Conservation (phyloP, 108 stramenopile species). For the Skeletonema potamos region DNA sequence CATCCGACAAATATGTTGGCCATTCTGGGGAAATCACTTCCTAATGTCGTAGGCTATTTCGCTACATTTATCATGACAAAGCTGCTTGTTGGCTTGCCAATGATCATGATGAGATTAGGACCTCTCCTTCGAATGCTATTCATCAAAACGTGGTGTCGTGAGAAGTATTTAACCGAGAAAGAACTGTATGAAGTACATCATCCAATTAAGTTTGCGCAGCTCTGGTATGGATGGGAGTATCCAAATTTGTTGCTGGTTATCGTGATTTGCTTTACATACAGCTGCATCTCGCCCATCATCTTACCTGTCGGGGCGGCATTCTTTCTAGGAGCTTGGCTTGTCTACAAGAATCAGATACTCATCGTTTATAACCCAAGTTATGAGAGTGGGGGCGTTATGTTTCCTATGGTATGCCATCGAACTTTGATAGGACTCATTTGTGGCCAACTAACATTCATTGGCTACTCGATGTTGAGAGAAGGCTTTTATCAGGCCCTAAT, state of each 20-base stretch:
- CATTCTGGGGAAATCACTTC: conserved; percentile 74
- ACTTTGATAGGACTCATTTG: conserved; percentile 54
- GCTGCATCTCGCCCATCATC: conserved; percentile 81
- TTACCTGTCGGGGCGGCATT: conserved; percentile 77
- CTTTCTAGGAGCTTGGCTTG: conserved; percentile 74
- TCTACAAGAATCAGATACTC: conserved; percentile 90
- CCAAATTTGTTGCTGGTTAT: conserved; percentile 82
- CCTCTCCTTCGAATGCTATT: conserved; percentile 65
- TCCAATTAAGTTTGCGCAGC: conserved; percentile 15
- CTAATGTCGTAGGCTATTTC: conserved; percentile 87
- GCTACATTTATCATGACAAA: conserved; percentile 85
- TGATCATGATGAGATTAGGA: conserved; percentile 72
- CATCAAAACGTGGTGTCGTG: conserved; percentile 55
- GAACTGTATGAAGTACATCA: conserved; percentile 67
- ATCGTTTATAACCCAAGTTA: conserved; percentile 68
- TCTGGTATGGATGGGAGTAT: conserved; percentile 85
- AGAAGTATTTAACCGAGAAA: conserved; percentile 71
- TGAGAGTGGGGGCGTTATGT: conserved; percentile 68
- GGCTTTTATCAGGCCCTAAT: conserved; percentile 47
- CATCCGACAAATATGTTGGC: conserved; percentile 70
- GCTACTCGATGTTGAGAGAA: conserved; percentile 42
- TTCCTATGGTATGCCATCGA: conserved; percentile 60
- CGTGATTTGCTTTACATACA: conserved; percentile 81
- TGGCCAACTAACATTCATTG: conserved; percentile 54
- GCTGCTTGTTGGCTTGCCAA: conserved; percentile 83